Base-by-base conservation (phyloP, 495 filamentous ascomycete genomes). In the Aspergillus incahuasiensis region DNA sequence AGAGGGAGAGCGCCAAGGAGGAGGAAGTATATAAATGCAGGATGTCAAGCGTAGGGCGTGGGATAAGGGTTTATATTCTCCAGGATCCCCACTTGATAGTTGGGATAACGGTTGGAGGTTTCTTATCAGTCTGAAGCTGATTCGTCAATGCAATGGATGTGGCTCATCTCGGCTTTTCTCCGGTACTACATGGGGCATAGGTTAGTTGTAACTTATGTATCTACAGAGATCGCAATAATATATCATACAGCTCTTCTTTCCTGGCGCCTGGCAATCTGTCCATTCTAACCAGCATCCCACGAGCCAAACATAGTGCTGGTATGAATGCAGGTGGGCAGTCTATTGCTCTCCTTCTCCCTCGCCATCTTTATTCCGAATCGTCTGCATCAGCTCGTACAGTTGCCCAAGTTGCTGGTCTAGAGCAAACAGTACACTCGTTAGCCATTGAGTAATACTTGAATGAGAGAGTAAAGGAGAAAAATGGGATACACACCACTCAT, bases 351-450 rank as follows among this genome's bases (percentile, higher is more conserved):
- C 51, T 15, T 65, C 59, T 6, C 59, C 71, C 50, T 56, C 55
- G 7, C 49, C 56, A 55, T 60, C 53, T 55, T 61, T 50, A 52
- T 68, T 88, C 60, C 77, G 81, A 44, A 96, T 94, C 11, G 89
- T 81, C 68, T 87, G 81, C 90, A 96, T 94, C 38, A 98, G 79
- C 68, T 97, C 94, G 63, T 96, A 95, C 48, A 98, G 69, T 70
- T 97, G 95, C 0, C 86, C 90, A 15, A 97, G 66, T 69, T 98
- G 95, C 65, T 98, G 85, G 63, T 98, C 92, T 96, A 55, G 20
- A 34, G 59, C 48, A 61, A 56, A 20, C 11, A 12, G 38, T 34
- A 9, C 32, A 41, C 12, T 46, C 40, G 47, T 49, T 19, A n/a
- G 20, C 6, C 22, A 38, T 40, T 35, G 19, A n/a, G 48, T 15